Base-by-base conservation (phyloP, 805 yeast genomes). In the Metschnikowia peoriensis region DNA sequence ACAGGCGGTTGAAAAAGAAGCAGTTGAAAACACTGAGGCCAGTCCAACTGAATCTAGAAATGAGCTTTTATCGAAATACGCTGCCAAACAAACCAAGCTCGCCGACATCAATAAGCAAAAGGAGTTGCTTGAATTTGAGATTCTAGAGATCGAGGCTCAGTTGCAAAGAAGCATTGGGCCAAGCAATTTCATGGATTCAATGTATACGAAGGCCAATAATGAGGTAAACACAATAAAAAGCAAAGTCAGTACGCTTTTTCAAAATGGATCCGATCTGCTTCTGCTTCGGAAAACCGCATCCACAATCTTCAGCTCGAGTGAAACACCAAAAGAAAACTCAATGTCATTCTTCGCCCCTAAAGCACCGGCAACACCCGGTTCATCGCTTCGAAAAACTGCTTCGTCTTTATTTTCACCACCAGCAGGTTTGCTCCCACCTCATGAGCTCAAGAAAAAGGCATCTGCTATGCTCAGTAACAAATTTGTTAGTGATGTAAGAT, bases 41-140 rank as follows among this genome's bases (percentile, higher is more conserved):
- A 3, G n/a, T 3, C 28, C 14, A 22, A 28, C n/a, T n/a, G 16
- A 6, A 2, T 35, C 45, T 4, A 16, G 47, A 32, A 43, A 41
- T 29, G 41, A 43, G 17, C 58, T 70, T n/a, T 47, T 68, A 7
- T 57, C 64, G 6, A 49, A 54, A 38, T 69, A 66, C 51, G 83
- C 87, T 0, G 60, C 76, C 1, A 83, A 84, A 60, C 85, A 83
- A 59, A 72, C 84, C 53, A 75, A 75, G 50, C 74, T 83, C 8
- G 55, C 73, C 15, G 85, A 82, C 46, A 62, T 80, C 51, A 79
- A 77, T 59, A 66, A 71, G n/a, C 71, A 72, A 35, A 61, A 73
- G 49, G 69, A 70, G 12, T 39, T 51, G 7, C 57, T 71, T 34
- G 68, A 71, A 53, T 61, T 63, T 28, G 73, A 73, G 56, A 63